Conservation (phyloP, 169 alveolate genomes). For the Ichthyophthirius multifiliis region DNA sequence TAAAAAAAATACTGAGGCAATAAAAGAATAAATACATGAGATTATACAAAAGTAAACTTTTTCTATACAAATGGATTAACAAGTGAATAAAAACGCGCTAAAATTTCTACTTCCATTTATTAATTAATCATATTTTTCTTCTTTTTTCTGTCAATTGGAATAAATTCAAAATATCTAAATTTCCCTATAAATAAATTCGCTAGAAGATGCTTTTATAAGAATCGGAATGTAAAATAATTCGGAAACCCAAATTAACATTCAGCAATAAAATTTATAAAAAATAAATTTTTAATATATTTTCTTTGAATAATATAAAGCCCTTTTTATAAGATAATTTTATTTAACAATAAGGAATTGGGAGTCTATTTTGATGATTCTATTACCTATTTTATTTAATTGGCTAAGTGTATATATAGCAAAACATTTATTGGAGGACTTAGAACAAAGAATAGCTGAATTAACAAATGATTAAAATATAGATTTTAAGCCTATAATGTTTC, state of each 20-base stretch:
- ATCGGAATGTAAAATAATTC: conserved; percentile 29
- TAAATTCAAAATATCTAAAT: neutral
- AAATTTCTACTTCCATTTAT: neutral
- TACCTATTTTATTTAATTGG: neutral
- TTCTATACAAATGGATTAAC: too few species aligned
- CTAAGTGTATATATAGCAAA: conserved; percentile 7
- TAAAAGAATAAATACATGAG: too few species aligned
- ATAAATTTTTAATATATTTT: neutral
- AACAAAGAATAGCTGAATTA: too few species aligned
- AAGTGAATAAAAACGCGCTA: neutral
- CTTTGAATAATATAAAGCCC: neutral
- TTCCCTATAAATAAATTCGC: conserved; percentile 26
- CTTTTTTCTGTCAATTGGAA: too few species aligned
- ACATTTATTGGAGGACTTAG: conserved; percentile 5
- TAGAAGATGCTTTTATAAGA: conserved; percentile 33
- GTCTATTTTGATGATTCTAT: neutral
- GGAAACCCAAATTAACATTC: neutral
- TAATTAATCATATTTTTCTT: too few species aligned
- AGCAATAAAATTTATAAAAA: neutral
- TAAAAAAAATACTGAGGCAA: too few species aligned
- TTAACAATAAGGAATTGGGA: neutral
- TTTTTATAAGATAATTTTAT: neutral
- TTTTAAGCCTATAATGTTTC: neutral
- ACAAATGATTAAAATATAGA: too few species aligned
- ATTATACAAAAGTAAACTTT: too few species aligned